A percentile compares a stretch with the other conserved stretches of the same genome.
Evolutionary conservation across 768 basidiomycete species (phyloP).

Genomic region (Phylloporus rhodoxanthus): DNA sequence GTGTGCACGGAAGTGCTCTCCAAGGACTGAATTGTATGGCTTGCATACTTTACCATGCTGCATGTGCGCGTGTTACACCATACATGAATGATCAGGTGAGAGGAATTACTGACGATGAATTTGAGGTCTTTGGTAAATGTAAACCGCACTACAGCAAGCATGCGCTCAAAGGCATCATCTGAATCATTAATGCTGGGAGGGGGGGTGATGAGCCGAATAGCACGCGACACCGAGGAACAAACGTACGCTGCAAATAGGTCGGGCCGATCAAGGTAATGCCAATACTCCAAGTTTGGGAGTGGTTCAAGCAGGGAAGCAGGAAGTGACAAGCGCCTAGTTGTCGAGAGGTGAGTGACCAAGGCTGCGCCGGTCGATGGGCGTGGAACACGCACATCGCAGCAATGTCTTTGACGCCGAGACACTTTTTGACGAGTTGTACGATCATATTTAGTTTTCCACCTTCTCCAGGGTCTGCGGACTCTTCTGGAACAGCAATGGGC

Average conservation of each 20-base stretch:
- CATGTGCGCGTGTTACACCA: slow-evolving; percentile 2
- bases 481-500: slow-evolving; percentile 67
- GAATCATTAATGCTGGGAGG: slow-evolving; percentile 79
- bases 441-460: slow-evolving; percentile 94
- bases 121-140: slow-evolving; percentile 92
- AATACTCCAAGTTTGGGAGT: slow-evolving; percentile 93
- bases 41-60: slow-evolving; percentile 92
- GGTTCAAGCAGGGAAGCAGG: slow-evolving; percentile 93
- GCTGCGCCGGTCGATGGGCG: not conserved
- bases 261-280: slow-evolving; percentile 88
- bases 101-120: slow-evolving; percentile 58
- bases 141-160: slow-evolving; percentile 88
- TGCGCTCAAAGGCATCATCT: slow-evolving; percentile 86
- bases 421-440: slow-evolving; percentile 84
- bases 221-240: not conserved
- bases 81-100: not conserved
- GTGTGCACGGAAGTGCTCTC: slow-evolving; percentile 84
- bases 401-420: slow-evolving; percentile 90
- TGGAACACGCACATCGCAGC: slow-evolving; percentile 70
- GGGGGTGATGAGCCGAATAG: slow-evolving; percentile 4
- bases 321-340: slow-evolving; percentile 75
- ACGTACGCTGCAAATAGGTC: slow-evolving; percentile 89
- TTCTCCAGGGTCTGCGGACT: slow-evolving; percentile 67
- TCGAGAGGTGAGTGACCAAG: slow-evolving; percentile 14
- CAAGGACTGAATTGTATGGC: slow-evolving; percentile 83